phyloP scores from a whole-genome alignment of 2,329 filamentous ascomycete genomes.

The Pezicula radicicola region DNA sequence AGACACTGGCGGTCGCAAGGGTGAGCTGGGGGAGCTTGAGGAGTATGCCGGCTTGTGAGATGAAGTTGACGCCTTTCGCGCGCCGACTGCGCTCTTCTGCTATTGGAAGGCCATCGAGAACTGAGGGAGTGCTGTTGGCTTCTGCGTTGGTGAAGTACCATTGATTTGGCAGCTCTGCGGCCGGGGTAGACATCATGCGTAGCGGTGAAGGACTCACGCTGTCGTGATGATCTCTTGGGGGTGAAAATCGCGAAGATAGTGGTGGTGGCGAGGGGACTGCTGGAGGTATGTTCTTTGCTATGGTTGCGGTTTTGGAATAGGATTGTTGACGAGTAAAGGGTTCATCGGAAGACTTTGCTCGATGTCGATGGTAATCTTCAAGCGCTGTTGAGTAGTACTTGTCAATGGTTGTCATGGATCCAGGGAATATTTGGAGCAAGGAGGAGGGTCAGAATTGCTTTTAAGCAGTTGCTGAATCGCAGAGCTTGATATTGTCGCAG shows the following conservation, averaged over 20 bases:
- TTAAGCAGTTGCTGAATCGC: neutral
- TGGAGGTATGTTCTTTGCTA: conserved; percentile 51
- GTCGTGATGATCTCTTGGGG: conserved; percentile 32
- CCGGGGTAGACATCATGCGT: conserved; percentile 31
- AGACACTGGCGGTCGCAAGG: conserved; percentile 86
- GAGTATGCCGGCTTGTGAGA: conserved; percentile 89
- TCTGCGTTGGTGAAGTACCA: conserved; percentile 90
- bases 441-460: neutral
- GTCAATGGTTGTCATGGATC: conserved; percentile 51
- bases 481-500: neutral
- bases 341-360: conserved; percentile 28
- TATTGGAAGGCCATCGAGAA: conserved; percentile 74
- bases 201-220: conserved; percentile 1
- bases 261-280: conserved; percentile 60
- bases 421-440: conserved; percentile 12
- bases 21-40: conserved; percentile 91
- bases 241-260: conserved; percentile 51
- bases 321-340: conserved; percentile 28
- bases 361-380: conserved; percentile 44
- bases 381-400: neutral
- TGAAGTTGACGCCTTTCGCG: conserved; percentile 94
- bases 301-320: conserved; percentile 46
- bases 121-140: conserved; percentile 76
- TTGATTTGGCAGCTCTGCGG: conserved; percentile 50
- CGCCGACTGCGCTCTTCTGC: conserved; percentile 77